Percentiles rank a stretch among this genome's conserved stretches.
phyloP scores from a whole-genome alignment of 2,329 filamentous ascomycete genomes.

The Metarhizium sp. region DNA sequence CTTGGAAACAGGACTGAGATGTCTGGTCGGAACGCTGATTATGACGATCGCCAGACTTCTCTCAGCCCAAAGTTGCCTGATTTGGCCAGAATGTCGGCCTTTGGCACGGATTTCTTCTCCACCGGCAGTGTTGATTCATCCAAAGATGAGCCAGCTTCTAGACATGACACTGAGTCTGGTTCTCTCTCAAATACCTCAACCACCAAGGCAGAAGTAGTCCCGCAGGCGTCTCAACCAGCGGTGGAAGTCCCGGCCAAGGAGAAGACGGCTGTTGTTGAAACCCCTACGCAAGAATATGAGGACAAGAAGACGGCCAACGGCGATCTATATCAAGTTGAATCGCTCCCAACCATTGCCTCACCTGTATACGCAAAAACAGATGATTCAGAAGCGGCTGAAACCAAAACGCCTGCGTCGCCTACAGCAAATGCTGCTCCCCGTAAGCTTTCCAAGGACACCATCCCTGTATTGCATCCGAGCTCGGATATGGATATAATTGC shows the following conservation, averaged over 20 bases:
- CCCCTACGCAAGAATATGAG: background rate
- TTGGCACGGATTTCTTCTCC: slow-evolving; percentile 50
- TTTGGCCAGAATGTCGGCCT: slow-evolving; percentile 48
- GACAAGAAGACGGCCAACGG: background rate
- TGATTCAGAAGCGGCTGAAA: background rate
- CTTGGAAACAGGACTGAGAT: background rate
- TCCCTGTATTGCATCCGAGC: slow-evolving; percentile 5
- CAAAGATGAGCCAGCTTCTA: background rate
- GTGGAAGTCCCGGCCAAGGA: background rate
- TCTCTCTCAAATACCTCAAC: background rate
- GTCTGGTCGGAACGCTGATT: background rate
- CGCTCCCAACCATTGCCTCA: background rate
- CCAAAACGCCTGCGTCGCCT: background rate
- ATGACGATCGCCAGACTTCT: slow-evolving; percentile 25
- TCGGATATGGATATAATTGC: slow-evolving; percentile 13
- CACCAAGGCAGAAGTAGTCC: background rate
- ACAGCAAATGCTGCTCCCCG: background rate
- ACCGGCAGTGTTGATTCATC: background rate
- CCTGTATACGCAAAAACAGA: background rate
- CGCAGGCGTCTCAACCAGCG: background rate
- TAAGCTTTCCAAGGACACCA: background rate
- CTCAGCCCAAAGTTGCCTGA: slow-evolving; percentile 50
- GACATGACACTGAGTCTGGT: background rate
- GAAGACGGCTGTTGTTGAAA: too few species aligned
- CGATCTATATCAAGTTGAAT: background rate